These are phyloP conservation scores for Pseudozyma tsukubaensis DNA, from an alignment of 1,284 basidiomycete genomes.

Conservation along the genomic window DNA sequence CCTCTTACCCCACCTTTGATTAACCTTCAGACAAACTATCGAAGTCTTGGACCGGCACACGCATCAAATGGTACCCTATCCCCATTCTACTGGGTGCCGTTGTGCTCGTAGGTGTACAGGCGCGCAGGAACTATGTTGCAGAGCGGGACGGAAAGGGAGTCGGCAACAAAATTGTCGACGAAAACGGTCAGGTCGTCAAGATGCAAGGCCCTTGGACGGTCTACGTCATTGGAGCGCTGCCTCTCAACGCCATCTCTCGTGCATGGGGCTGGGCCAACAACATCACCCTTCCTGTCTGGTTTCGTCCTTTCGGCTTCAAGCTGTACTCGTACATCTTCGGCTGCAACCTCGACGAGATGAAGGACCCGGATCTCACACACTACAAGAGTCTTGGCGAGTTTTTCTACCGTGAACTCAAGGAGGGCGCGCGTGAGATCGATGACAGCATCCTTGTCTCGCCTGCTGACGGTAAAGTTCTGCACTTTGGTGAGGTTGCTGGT, in stretches of 20 bases:
- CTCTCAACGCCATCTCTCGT: constrained; percentile 90
- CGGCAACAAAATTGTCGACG: constrained; percentile 73
- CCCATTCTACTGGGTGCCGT: constrained; percentile 79
- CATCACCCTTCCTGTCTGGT: constrained; percentile 84
- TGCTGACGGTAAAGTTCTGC: constrained; percentile 90
- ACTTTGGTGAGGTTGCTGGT: constrained; percentile 88
- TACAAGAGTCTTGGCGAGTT: constrained; percentile 91
- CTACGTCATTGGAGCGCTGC: constrained; percentile 93
- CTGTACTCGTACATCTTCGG: constrained; percentile 89
- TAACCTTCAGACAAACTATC: constrained; percentile 65
- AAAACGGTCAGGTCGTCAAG: constrained; percentile 74
- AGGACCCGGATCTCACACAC: constrained; percentile 78
- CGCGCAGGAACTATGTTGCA: constrained; percentile 74
- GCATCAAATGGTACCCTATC: constrained; percentile 94
- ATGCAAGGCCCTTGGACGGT: constrained; percentile 96
- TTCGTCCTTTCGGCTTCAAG: constrained; percentile 86
- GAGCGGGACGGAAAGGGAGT: constrained; percentile 55
- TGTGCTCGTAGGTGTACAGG: constrained; percentile 73
- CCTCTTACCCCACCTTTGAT: neutral
- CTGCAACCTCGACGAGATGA: constrained; percentile 92
- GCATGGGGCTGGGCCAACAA: constrained; percentile 97
- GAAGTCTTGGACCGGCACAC: constrained; percentile 86
- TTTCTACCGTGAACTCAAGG: constrained; percentile 90
- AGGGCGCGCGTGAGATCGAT: constrained; percentile 83
- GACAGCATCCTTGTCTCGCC: constrained; percentile 84